Evolutionary conservation across 2,329 filamentous ascomycete species (phyloP), one percentile per base, ranked within the genome.

Genomic region (Alternaria alternata): DNA sequence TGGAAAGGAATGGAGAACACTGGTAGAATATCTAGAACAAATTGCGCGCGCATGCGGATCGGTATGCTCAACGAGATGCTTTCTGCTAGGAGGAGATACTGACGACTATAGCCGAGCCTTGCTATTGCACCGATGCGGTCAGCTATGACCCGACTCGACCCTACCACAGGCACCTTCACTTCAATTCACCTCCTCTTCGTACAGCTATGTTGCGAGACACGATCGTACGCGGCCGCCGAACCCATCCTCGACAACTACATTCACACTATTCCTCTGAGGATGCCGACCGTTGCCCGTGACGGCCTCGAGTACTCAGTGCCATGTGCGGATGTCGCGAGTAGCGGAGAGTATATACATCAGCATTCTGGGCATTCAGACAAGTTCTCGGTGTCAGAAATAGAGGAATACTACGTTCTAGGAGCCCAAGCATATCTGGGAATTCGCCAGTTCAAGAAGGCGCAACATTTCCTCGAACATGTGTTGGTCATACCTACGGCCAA

Each of bases 131-230:
- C 78, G 5, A 76, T 84, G 32, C 75, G 79, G 54, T 75, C 78
- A 69, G 89, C 88, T 4, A 83, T 94, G 64, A 78, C 88, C 12
- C 85, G 85, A 54, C 80, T 94, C 57, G 90, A 94, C 65, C 88
- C 90, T 2, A 84, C 84, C 12, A 87, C 85, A 28, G 85, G 85
- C 51, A 86, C 90, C 52, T 87, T 93, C 67, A 93, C 90, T 5
- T 85, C 85, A 5, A 83, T 82, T 28, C 90, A 93, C 68, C 75
- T 89, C 38, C 71, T 79, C 14, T 81, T 92, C 32, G 82, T 85
- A 30, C 85, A 82, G 42, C 74, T 89, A 11, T 89, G 90, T 44
- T 69, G 86, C 49, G 81, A 85, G 53, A 83, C 84, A 32, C 79
- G 85, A 65, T 79, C 79, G 39, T 85, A 87, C 58, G 81, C 82